Evolutionary conservation across 1,284 basidiomycete genomes (phyloP).

Genomic region (Stygiomarasmius scandens): DNA sequence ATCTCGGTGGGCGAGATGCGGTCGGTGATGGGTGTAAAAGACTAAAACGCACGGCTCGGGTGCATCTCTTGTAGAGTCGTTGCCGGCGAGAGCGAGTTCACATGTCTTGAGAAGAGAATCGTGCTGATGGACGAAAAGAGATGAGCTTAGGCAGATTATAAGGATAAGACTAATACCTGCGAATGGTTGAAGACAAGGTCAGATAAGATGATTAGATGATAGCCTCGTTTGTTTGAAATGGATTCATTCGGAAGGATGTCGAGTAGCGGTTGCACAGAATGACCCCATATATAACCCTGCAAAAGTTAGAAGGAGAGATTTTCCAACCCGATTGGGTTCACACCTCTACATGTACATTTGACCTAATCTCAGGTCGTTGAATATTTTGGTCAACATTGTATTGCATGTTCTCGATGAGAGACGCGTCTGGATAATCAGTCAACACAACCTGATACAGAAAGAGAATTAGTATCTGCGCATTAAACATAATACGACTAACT

Average conservation of each 20-base stretch:
- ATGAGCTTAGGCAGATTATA: not conserved
- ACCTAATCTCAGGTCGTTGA: conserved; percentile 24
- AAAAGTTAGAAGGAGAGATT: not conserved
- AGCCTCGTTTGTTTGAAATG: conserved; percentile 22
- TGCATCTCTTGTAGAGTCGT: conserved; percentile 11
- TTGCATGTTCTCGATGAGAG: conserved; percentile 79
- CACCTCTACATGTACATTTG: conserved; percentile 54
- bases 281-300: conserved; percentile 92
- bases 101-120: conserved; percentile 82
- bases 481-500: conserved; percentile 14
- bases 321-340: conserved; percentile 2
- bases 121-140: conserved; percentile 53
- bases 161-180: conserved; percentile 47
- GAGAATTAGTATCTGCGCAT: conserved; percentile 14
- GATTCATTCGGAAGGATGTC: conserved; percentile 32
- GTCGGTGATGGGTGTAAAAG: conserved; percentile 92
- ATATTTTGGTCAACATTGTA: conserved; percentile 73
- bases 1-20: conserved; percentile 83
- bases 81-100: conserved; percentile 43
- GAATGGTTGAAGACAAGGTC: conserved; percentile 93
- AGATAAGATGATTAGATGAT: conserved; percentile 88
- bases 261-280: conserved; percentile 59
- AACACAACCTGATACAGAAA: conserved; percentile 61
- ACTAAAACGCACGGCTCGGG: conserved; percentile 70
- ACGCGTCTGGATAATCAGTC: conserved; percentile 90